Conservation (phyloP, 2,329 filamentous ascomycete species). For the Apiospora sp. region DNA sequence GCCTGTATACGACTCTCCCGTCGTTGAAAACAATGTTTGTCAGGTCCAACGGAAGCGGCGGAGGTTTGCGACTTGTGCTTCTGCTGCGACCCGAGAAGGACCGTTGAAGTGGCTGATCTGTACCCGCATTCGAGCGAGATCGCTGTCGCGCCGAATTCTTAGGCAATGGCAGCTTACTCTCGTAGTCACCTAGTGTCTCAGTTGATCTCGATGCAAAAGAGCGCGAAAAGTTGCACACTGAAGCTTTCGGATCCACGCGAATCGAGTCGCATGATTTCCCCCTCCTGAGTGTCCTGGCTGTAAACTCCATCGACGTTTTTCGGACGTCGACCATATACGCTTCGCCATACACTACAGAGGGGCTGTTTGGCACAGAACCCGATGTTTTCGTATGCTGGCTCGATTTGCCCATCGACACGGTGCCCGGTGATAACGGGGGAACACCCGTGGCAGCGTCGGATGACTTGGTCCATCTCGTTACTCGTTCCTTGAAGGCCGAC, state of each 20-base stretch:
- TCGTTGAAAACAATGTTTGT: conserved; percentile 21
- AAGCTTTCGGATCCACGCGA: conserved; percentile 34
- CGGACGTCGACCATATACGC: conserved; percentile 40
- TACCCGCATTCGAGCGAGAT: neutral
- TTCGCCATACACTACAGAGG: conserved; percentile 37
- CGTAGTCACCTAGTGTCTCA: neutral
- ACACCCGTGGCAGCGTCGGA: conserved; percentile 24
- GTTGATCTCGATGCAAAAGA: neutral
- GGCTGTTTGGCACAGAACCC: conserved; percentile 37
- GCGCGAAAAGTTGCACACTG: conserved; percentile 33
- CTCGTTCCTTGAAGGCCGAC: conserved; percentile 7
- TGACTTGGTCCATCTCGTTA: neutral
- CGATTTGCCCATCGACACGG: conserved; percentile 29
- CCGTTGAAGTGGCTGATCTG: neutral
- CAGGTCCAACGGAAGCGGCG: conserved; percentile 37
- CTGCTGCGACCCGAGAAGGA: conserved; percentile 24
- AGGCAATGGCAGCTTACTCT: neutral
- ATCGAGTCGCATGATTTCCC: conserved; percentile 38
- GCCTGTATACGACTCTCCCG: neutral
- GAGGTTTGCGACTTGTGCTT: conserved; percentile 34
- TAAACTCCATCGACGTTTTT: conserved; percentile 22
- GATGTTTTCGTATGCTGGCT: conserved; percentile 34
- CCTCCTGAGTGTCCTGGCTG: conserved; percentile 30
- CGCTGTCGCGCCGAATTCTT: neutral
- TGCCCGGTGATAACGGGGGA: conserved; percentile 26